phyloP scores from a whole-genome alignment of 2,329 filamentous ascomycete species.

The Xylariales sp. region DNA sequence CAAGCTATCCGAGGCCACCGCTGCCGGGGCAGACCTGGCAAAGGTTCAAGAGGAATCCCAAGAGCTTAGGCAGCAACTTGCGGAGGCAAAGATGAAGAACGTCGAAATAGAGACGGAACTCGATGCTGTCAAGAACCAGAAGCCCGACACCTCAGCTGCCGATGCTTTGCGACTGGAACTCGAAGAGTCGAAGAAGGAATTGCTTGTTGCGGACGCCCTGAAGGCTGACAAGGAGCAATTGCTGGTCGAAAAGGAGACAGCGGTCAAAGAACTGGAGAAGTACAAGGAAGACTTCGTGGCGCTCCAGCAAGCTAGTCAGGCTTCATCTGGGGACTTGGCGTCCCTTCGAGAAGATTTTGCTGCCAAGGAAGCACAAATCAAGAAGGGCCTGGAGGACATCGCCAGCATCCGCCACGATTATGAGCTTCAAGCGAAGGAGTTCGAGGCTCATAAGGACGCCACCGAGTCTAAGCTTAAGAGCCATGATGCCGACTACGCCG shows the following conservation, averaged over 20 bases:
- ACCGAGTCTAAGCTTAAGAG: slow-evolving; percentile 49
- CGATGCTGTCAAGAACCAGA: slow-evolving; percentile 52
- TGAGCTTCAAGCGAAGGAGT: slow-evolving; percentile 43
- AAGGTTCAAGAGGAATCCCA: slow-evolving; percentile 44
- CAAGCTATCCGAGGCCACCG: slow-evolving; percentile 30
- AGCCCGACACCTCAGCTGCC: slow-evolving; percentile 49
- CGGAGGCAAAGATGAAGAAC: slow-evolving; percentile 56
- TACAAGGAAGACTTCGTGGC: slow-evolving; percentile 15
- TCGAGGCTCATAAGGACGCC: slow-evolving; percentile 48
- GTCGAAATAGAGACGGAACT: slow-evolving; percentile 56
- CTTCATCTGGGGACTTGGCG: slow-evolving; percentile 22
- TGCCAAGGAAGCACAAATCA: slow-evolving; percentile 22
- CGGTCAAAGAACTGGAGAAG: slow-evolving; percentile 29
- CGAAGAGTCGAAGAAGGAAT: slow-evolving; percentile 40
- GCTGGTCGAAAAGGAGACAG: slow-evolving; percentile 16
- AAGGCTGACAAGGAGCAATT: slow-evolving; percentile 32
- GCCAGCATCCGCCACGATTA: slow-evolving; percentile 30
- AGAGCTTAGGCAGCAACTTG: slow-evolving; percentile 48
- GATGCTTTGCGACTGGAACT: slow-evolving; percentile 50
- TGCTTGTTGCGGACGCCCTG: slow-evolving; percentile 38
- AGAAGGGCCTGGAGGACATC: slow-evolving; percentile 38
- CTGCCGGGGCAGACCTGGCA: slow-evolving; percentile 31
- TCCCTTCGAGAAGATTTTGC: slow-evolving; percentile 25
- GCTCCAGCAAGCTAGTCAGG: background rate
- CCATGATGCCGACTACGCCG: slow-evolving; percentile 55